phyloP scores from a whole-genome alignment of 2,329 filamentous ascomycete genomes.

The Phaeosphaeriaceae sp. region DNA sequence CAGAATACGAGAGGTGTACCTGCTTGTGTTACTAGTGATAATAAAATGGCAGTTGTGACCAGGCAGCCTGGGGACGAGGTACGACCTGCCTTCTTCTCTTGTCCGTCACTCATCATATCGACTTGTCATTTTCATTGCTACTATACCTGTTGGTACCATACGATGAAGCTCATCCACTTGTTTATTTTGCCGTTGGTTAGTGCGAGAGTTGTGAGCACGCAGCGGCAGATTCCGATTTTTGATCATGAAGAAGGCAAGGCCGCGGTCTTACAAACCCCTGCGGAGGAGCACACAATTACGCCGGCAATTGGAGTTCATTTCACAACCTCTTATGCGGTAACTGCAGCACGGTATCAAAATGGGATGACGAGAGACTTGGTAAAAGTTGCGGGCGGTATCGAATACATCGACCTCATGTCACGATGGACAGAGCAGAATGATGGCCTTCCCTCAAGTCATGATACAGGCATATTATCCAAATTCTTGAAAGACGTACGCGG shows the following conservation, averaged over 20 bases:
- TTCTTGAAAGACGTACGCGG: slow-evolving; percentile 22
- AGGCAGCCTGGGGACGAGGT: not conserved
- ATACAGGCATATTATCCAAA: slow-evolving; percentile 22
- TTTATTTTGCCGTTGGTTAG: slow-evolving; percentile 15
- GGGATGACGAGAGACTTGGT: slow-evolving; percentile 29
- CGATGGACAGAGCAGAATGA: slow-evolving; percentile 23
- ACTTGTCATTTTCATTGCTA: not conserved
- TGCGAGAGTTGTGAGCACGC: slow-evolving; percentile 9
- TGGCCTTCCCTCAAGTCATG: slow-evolving; percentile 18
- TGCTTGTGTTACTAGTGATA: not conserved
- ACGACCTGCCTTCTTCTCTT: no score
- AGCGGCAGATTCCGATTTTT: slow-evolving; percentile 10
- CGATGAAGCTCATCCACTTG: slow-evolving; percentile 11
- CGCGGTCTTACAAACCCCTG: not conserved
- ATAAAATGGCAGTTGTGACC: slow-evolving; percentile 5
- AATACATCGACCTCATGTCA: slow-evolving; percentile 31
- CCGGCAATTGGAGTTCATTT: slow-evolving; percentile 36
- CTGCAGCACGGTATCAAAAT: slow-evolving; percentile 30
- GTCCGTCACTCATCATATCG: no score
- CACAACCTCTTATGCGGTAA: slow-evolving; percentile 33
- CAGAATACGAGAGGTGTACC: slow-evolving; percentile 1
- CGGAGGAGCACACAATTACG: not conserved
- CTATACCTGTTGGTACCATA: not conserved
- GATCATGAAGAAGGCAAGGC: not conserved
- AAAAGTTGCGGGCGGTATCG: slow-evolving; percentile 27